Percentiles rank a stretch among this genome's conserved stretches.
Conservation (phyloP, 202 grass and related monocot genomes). For the Cymbopogon flexuosus region DNA sequence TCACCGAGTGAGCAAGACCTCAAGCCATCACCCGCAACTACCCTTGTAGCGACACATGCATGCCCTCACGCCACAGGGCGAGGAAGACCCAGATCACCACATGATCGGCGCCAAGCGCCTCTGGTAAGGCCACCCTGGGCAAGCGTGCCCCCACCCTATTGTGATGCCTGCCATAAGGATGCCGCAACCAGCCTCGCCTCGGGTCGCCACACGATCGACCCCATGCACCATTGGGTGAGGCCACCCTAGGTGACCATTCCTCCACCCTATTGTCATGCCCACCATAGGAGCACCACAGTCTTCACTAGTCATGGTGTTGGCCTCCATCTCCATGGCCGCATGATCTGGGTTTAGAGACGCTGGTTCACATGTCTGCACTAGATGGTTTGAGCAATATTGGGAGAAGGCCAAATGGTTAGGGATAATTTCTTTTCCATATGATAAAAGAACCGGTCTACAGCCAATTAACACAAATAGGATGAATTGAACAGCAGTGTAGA, state of each 20-base stretch:
- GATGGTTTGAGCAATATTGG: background rate
- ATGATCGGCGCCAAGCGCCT: background rate
- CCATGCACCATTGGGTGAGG: fast-evolving
- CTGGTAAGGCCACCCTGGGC: background rate
- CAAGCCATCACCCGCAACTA: background rate
- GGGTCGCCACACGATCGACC: background rate
- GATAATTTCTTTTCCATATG: background rate
- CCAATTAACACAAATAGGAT: background rate
- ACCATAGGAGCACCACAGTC: background rate
- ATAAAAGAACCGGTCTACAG: background rate
- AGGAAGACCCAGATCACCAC: background rate
- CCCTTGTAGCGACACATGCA: background rate
- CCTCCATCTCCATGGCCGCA: background rate
- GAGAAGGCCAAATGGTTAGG: background rate
- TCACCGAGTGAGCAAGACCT: background rate
- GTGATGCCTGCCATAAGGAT: background rate
- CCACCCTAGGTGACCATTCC: background rate
- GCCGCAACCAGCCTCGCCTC: background rate
- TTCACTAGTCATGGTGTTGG: background rate
- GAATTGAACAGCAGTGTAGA: background rate
- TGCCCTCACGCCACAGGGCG: background rate
- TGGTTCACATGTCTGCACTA: background rate
- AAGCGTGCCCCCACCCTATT: background rate
- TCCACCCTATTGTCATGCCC: background rate
- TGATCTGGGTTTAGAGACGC: background rate